Conservation (phyloP, 1,139 yeast species). For the Lodderomyces parapsilosis region DNA sequence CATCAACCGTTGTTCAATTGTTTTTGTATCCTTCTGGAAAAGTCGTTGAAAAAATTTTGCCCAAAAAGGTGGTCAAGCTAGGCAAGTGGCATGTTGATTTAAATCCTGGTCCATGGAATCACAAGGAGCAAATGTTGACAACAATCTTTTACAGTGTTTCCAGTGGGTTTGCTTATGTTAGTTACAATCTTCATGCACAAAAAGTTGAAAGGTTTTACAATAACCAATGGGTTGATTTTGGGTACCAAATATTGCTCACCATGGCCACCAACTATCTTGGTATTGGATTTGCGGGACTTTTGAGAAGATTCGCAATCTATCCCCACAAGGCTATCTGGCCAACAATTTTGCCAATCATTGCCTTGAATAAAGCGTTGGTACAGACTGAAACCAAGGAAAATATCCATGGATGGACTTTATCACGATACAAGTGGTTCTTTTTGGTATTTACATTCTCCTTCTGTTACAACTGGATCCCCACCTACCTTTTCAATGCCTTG, state of each 20-base stretch:
- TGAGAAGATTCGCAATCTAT: slow-evolving; percentile 53
- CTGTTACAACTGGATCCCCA: slow-evolving; percentile 58
- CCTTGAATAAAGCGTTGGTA: slow-evolving; percentile 52
- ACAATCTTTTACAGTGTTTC: slow-evolving; percentile 36
- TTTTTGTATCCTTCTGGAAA: slow-evolving; percentile 59
- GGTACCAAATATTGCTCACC: slow-evolving; percentile 49
- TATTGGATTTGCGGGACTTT: slow-evolving; percentile 58
- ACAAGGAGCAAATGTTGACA: slow-evolving; percentile 59
- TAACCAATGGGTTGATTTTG: slow-evolving; percentile 43
- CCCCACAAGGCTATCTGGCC: slow-evolving; percentile 59
- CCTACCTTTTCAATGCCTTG: slow-evolving; percentile 48
- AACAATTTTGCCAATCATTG: slow-evolving; percentile 49
- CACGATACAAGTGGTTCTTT: slow-evolving; percentile 49
- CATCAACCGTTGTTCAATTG: slow-evolving; percentile 52
- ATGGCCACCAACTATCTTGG: slow-evolving; percentile 58
- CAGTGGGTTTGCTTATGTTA: slow-evolving; percentile 24
- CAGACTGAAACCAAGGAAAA: slow-evolving; percentile 38
- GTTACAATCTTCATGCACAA: slow-evolving; percentile 20
- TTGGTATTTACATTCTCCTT: slow-evolving; percentile 36
- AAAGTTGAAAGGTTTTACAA: slow-evolving; percentile 31
- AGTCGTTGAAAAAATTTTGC: slow-evolving; percentile 36
- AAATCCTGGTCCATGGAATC: slow-evolving; percentile 62
- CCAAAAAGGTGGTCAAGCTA: slow-evolving; percentile 45
- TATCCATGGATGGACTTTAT: slow-evolving; percentile 52
- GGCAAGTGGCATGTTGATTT: slow-evolving; percentile 37